Evolutionary conservation across 768 basidiomycete genomes (phyloP).

Genomic region (Mycena pura): DNA sequence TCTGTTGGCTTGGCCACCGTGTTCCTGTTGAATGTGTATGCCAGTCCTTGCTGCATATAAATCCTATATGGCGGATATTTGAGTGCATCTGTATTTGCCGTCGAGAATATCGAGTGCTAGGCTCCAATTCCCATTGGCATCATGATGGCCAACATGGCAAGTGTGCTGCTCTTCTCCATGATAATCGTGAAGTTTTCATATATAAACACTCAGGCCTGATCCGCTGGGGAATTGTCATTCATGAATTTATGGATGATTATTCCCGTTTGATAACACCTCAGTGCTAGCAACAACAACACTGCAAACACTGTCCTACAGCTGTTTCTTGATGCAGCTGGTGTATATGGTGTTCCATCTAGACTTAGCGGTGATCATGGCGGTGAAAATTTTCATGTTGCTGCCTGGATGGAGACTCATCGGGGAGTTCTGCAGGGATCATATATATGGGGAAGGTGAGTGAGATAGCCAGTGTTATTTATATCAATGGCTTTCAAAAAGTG

Average conservation of each 20-base stretch:
- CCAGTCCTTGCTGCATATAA: neutral
- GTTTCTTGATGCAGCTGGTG: slow-evolving; percentile 31
- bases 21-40: neutral
- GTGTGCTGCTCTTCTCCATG: slow-evolving; percentile 9
- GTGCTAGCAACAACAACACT: slow-evolving; percentile 46
- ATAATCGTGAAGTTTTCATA: no score
- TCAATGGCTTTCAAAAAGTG: neutral
- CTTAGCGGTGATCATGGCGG: slow-evolving; percentile 47
- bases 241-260: slow-evolving; percentile 43
- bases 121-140: neutral
- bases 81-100: neutral
- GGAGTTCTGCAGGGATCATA: slow-evolving; percentile 37
- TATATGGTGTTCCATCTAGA: slow-evolving; percentile 38
- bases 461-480: neutral
- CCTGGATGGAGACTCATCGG: slow-evolving; percentile 33
- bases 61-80: neutral
- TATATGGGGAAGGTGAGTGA: slow-evolving; percentile 41
- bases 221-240: slow-evolving; percentile 41
- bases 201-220: slow-evolving; percentile 43
- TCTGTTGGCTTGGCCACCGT: neutral
- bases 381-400: slow-evolving; percentile 44
- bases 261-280: slow-evolving; percentile 37
- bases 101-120: neutral
- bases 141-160: slow-evolving; percentile 43
- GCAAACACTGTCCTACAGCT: slow-evolving; percentile 43